Evolutionary conservation across 1,139 yeast genomes (phyloP).

Genomic region (Keqinozyma sinolaborantium): DNA sequence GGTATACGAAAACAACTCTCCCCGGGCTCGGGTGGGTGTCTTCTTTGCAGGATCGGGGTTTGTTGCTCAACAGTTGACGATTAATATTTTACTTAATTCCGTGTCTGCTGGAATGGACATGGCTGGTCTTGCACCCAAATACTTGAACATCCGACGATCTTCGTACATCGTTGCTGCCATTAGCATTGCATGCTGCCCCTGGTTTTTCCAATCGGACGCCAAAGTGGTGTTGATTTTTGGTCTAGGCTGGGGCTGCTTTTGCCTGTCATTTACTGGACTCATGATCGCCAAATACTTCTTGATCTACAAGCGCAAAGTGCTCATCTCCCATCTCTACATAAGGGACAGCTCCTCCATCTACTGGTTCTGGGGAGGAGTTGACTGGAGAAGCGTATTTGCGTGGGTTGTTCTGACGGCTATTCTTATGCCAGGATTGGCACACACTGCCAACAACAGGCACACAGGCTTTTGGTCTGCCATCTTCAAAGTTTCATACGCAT

Average conservation of each 20-base stretch:
- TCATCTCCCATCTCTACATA: constrained; percentile 11
- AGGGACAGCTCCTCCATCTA: constrained; percentile 9
- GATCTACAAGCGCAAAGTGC: constrained; percentile 9
- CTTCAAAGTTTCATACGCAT: constrained; percentile 9
- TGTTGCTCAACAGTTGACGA: constrained; percentile 16
- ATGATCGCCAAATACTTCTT: constrained; percentile 11
- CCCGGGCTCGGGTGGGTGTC: constrained; percentile 28
- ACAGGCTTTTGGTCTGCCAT: constrained; percentile 11
- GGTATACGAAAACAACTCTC: constrained; percentile 16
- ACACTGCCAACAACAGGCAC: constrained; percentile 3
- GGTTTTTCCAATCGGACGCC: constrained; percentile 14
- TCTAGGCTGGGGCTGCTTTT: constrained; percentile 7
- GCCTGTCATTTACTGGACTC: constrained; percentile 13
- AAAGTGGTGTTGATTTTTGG: constrained; percentile 10
- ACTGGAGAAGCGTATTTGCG: constrained; percentile 28
- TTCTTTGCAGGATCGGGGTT: constrained; percentile 22
- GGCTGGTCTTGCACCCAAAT: constrained; percentile 24
- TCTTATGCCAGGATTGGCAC: constrained; percentile 4
- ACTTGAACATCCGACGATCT: constrained; percentile 24
- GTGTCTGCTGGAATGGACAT: constrained; percentile 27
- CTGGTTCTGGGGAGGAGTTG: constrained; percentile 26
- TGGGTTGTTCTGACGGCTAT: constrained; percentile 13
- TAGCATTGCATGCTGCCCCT: constrained; percentile 14
- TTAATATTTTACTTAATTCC: constrained; percentile 20
- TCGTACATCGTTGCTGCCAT: constrained; percentile 9